A percentile compares a stretch with the other conserved stretches of the same genome.
phyloP scores from a whole-genome alignment of 768 basidiomycete species.

The Suillus clintonianus region DNA sequence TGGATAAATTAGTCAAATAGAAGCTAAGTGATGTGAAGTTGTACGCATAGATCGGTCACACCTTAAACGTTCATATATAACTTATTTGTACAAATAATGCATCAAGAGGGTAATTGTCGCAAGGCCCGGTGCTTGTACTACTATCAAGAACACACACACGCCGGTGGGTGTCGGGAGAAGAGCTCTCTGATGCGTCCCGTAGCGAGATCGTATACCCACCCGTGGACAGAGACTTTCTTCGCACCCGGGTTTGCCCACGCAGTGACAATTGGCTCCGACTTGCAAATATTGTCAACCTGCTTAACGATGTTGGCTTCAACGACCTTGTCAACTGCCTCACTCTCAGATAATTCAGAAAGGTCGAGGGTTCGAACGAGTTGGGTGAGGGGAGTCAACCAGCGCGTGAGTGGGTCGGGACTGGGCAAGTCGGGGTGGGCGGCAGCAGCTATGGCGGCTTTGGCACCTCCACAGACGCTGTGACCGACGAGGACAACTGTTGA shows the following conservation, averaged over 20 bases:
- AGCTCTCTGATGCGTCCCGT: constrained; percentile 64
- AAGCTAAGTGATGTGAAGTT: not conserved
- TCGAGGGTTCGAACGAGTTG: constrained; percentile 44
- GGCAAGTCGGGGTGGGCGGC: constrained; percentile 17
- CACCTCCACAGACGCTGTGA: constrained; percentile 83
- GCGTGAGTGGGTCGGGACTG: constrained; percentile 53
- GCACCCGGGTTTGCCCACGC: constrained; percentile 39
- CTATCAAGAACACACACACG: too few relatives aligned
- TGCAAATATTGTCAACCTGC: constrained; percentile 56
- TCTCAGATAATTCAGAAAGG: constrained; percentile 36
- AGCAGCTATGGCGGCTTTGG: constrained; percentile 44
- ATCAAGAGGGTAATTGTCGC: not conserved
- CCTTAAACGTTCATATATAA: too few relatives aligned
- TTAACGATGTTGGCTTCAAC: constrained; percentile 62
- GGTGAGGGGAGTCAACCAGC: constrained; percentile 74
- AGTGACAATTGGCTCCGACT: constrained; percentile 43
- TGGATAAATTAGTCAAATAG: not conserved
- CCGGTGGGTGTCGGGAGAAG: not conserved
- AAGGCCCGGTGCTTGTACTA: not conserved
- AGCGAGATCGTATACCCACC: constrained; percentile 72
- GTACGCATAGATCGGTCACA: not conserved
- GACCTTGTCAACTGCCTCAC: constrained; percentile 44
- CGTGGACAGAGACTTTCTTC: constrained; percentile 59
- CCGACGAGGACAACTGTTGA: constrained; percentile 74
- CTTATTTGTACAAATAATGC: not conserved